These are phyloP conservation scores for Gracilaria domingensis DNA, from an alignment of 23 red algal genomes.

Conservation along the genomic window DNA sequence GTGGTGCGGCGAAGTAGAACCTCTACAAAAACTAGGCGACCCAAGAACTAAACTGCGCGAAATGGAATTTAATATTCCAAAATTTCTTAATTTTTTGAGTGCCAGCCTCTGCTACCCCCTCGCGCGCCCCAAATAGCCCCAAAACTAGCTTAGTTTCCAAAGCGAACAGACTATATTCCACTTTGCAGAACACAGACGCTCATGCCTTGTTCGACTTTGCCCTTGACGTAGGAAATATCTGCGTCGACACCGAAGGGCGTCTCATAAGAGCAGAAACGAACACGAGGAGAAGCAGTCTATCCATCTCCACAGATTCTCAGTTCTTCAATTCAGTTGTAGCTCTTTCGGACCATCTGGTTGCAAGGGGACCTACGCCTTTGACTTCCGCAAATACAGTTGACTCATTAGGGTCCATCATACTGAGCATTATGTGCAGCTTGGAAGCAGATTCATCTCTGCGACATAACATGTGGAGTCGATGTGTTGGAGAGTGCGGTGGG, in stretches of 20 bases:
- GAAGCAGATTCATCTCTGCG: slow-evolving; percentile 53
- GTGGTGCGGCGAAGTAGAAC: no score
- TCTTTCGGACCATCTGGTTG: slow-evolving; percentile 38
- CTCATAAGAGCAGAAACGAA: slow-evolving; percentile 12
- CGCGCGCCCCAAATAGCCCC: no score
- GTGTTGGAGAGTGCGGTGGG: slow-evolving; percentile 53
- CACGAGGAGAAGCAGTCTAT: slow-evolving; percentile 41
- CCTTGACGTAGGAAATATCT: background rate
- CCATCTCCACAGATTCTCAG: slow-evolving; percentile 34
- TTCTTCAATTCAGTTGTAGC: background rate
- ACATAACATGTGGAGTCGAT: slow-evolving; percentile 36
- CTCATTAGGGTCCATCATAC: slow-evolving; percentile 35
- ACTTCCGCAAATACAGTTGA: slow-evolving; percentile 12
- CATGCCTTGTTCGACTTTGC: background rate
- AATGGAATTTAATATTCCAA: no score
- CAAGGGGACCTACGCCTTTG: slow-evolving; percentile 27
- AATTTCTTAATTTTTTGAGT: no score
- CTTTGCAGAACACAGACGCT: no score
- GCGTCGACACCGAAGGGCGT: background rate
- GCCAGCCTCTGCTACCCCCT: no score
- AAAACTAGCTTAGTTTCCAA: no score
- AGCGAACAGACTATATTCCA: no score
- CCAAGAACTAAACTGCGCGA: no score
- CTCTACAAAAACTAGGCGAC: no score
- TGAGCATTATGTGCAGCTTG: slow-evolving; percentile 44